Evolutionary conservation across 2,329 filamentous ascomycete species (phyloP), one percentile per base, ranked within the genome.

Genomic region (Tolypocladium tundrense): DNA sequence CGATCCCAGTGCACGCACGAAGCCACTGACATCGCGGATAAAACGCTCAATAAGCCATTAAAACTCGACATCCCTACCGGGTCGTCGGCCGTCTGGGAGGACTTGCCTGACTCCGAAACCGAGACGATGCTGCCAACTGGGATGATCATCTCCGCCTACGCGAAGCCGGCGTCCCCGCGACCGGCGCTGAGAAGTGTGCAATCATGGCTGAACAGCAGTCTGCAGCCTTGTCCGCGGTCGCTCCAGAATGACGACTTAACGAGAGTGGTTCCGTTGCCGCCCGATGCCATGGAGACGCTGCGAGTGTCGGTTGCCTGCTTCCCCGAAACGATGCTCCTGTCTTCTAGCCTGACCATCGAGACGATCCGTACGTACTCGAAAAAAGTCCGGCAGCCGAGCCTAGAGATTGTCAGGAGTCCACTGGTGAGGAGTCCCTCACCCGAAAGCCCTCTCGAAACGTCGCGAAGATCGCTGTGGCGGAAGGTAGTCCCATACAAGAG

Each of bases 261-360:
- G 4, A 72, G 68, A 53, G 69, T 70, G 0, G 68, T 84, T 7
- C 81, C 78, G 1, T 70, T 85, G 0, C 79, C 81, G 0, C 75
- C 78, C 1, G 75, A 83, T 33, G 73, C 82, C 3, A 67, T 84
- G 45, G 81, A 85, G 59, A 82, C 76, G 0, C 70, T 85, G 4
- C 72, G 78, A 35, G 74, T 82, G 7, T 82, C 78, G 0, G 76
- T 83, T 13, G 71, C 76, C 6, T 83, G 79, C 62, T 85, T 85
- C 61, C 82, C 82, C 0, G 81, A 83, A 62, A 83, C 81, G 1
- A 82, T 84, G 77, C 76, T 85, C 1, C 70, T 79, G 13, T 78
- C 80, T 6, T 79, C 76, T 0, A 83, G 78, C 63, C 70, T 84
- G 5, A 79, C 81, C 0, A 73, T 84, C 54, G 81, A 85, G 67